These are phyloP conservation scores for Thalassiosira mediterranea DNA, from an alignment of 352 stramenopile species.

Conservation along the genomic window DNA sequence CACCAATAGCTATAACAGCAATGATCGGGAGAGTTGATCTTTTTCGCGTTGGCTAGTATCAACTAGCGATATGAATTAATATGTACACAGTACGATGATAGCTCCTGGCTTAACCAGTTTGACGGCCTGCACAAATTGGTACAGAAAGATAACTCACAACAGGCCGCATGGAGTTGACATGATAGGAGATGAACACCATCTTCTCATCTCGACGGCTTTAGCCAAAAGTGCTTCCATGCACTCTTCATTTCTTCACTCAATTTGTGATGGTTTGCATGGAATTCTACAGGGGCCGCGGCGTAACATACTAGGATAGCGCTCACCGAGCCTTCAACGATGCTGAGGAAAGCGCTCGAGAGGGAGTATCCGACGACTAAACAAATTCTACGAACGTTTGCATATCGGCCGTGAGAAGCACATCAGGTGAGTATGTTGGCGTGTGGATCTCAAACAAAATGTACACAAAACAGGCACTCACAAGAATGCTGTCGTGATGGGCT, in stretches of 20 bases:
- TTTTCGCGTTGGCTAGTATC: too few species aligned
- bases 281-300: slow-evolving; percentile 82
- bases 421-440: neutral
- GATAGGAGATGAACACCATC: too few species aligned
- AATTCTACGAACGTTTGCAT: slow-evolving; percentile 48
- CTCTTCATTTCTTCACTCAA: slow-evolving; percentile 60
- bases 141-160: too few species aligned
- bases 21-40: neutral
- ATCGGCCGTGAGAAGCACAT: slow-evolving; percentile 5
- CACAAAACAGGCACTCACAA: slow-evolving; percentile 31
- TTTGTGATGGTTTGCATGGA: slow-evolving; percentile 56
- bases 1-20: slow-evolving; percentile 26
- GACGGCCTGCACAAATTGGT: too few species aligned
- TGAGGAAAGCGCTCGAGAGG: slow-evolving; percentile 88
- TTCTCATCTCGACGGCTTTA: slow-evolving; percentile 28
- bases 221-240: slow-evolving; percentile 59
- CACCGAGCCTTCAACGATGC: slow-evolving; percentile 91
- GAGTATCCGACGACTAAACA: slow-evolving; percentile 88
- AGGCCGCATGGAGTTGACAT: too few species aligned
- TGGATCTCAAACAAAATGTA: neutral
- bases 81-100: too few species aligned
- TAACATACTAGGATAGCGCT: slow-evolving; percentile 94
- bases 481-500: slow-evolving; percentile 60
- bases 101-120: too few species aligned
- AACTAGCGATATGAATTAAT: too few species aligned